Evolutionary conservation across 805 yeast genomes (phyloP).

Genomic region (Clavispora santaluciae): DNA sequence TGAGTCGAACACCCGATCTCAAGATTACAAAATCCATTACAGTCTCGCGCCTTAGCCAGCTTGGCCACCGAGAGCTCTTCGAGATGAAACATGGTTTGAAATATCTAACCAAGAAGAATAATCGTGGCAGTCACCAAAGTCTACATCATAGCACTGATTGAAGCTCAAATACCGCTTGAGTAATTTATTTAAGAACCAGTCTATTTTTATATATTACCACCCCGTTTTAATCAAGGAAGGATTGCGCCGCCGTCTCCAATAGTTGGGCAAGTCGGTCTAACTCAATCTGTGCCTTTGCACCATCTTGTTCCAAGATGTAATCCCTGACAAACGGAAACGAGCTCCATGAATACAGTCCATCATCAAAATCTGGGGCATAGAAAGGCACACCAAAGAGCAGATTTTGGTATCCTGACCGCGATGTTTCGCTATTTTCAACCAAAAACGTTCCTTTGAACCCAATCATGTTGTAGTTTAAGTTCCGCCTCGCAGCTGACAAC

Average conservation of each 20-base stretch:
- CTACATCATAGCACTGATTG: too few species aligned
- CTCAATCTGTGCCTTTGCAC: conserved; percentile 51
- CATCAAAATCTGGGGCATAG: conserved; percentile 42
- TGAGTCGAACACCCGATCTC: conserved; percentile 13
- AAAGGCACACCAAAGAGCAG: conserved; percentile 64
- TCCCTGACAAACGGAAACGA: conserved; percentile 78
- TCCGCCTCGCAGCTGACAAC: conserved; percentile 67
- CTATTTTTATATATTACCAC: neutral
- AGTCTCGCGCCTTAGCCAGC: conserved; percentile 12
- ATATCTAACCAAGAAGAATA: too few species aligned
- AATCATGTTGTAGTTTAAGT: conserved; percentile 69
- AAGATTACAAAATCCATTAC: conserved; percentile 8
- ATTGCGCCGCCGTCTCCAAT: neutral
- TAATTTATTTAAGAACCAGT: neutral
- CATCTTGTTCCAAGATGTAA: conserved; percentile 46
- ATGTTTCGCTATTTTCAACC: conserved; percentile 37
- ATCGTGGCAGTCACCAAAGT: too few species aligned
- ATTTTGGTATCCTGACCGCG: conserved; percentile 65
- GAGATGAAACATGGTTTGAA: neutral
- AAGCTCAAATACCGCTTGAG: neutral
- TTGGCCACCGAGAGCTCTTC: conserved; percentile 10
- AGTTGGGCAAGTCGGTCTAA: conserved; percentile 38
- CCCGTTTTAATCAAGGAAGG: neutral
- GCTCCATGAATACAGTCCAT: conserved; percentile 45
- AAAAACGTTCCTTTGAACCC: conserved; percentile 52